A percentile compares a stretch with the other conserved stretches of the same genome.
phyloP scores from a whole-genome alignment of 768 basidiomycete species.

The Baorangia bicolor region DNA sequence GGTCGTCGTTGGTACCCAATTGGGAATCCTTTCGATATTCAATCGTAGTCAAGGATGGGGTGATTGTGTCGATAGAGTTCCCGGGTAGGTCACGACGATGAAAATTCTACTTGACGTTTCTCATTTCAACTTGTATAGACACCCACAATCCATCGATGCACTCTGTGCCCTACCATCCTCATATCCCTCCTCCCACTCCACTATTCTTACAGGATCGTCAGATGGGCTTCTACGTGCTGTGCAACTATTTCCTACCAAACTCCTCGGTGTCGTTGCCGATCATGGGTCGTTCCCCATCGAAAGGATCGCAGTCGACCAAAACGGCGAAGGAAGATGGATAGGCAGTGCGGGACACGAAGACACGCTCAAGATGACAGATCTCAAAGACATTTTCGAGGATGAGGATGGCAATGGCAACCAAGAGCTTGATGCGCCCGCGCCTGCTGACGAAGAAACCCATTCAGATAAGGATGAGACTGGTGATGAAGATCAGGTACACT shows the following conservation, averaged over 20 bases:
- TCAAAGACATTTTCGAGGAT: slow-evolving; percentile 67
- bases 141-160: slow-evolving; percentile 89
- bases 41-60: slow-evolving; percentile 86
- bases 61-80: slow-evolving; percentile 88
- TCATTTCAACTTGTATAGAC: slow-evolving; percentile 46
- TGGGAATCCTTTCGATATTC: slow-evolving; percentile 88
- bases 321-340: slow-evolving; percentile 73
- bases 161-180: slow-evolving; percentile 69
- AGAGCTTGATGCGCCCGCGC: slow-evolving; percentile 19
- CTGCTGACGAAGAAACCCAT: slow-evolving; percentile 22
- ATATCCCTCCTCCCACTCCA: slow-evolving; percentile 60
- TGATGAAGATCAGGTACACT: slow-evolving; percentile 11
- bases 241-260: slow-evolving; percentile 83
- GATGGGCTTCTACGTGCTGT: slow-evolving; percentile 89
- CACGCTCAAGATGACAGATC: slow-evolving; percentile 77
- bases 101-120: background rate
- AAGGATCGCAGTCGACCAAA: slow-evolving; percentile 66
- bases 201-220: slow-evolving; percentile 86
- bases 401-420: slow-evolving; percentile 28
- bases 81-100: slow-evolving; percentile 55
- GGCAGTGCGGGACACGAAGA: slow-evolving; percentile 93
- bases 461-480: slow-evolving; percentile 13
- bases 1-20: slow-evolving; percentile 83
- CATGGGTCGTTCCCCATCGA: slow-evolving; percentile 94
- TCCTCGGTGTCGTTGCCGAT: slow-evolving; percentile 87